Base-by-base conservation (phyloP, 495 filamentous ascomycete genomes). In the Daldinia concentrica region DNA sequence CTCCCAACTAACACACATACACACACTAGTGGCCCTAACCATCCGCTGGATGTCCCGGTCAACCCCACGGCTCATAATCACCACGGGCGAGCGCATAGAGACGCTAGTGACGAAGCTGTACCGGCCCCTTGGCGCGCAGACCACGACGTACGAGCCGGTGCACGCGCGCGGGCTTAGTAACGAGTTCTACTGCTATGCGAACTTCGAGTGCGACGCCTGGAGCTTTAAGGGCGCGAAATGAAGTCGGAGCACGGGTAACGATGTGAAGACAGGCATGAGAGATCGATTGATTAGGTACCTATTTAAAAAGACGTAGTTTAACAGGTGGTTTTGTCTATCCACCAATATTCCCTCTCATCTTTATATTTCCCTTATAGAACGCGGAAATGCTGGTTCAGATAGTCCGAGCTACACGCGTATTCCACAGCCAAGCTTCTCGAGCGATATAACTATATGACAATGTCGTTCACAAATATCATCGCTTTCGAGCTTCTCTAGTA, bases 141-240 rank as follows among this genome's bases (percentile, higher is more conserved):
- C 86, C 17, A 93, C 90, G 17, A 83, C 82, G 15, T 88, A 86
- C 73, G 85, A 90, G 64, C 88, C 88, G 0, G 75, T 81, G 62
- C 92, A 95, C 75, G 82, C 86, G 19, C 88, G 89, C 62, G 88
- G 87, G 12, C 78, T 95, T 45, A 90, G 89, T 74, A 95, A 95
- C 74, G 90, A 91, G 81, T 95, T 93, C 74, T 82, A 86, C 67
- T 93, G 91, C 76, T 93, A 92, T 66, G 87, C 91, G 4, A 92
- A 91, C 68, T 93, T 90, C 65, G 88, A 92, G 77, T 82, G 86
- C 64, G 79, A 76, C 7, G 75, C 65, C 1, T 90, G 91, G 87
- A 80, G 74, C 54, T 87, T 66, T 39, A 52, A 27, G 41, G 48
- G 79, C 77, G 78, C 77, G 67, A 58, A 69, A n/a, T n/a, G n/a